Base-by-base conservation (phyloP, 805 yeast species). In the Hanseniaspora lachancei region DNA sequence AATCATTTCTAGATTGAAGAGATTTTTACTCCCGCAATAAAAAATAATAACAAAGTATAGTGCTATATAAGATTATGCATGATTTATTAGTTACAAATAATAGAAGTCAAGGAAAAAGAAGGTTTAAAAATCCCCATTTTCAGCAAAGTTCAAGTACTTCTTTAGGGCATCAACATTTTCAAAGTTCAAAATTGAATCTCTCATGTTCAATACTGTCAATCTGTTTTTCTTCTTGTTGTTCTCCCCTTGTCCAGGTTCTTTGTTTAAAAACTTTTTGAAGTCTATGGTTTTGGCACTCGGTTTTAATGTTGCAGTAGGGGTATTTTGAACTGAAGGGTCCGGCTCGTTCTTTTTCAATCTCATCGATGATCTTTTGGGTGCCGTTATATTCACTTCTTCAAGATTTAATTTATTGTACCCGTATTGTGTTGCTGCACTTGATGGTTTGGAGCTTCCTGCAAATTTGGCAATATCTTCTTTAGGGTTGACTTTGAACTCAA, bases 91-190 rank as follows among this genome's bases (percentile, higher is more conserved):
- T 27, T 27, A 6, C 29, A 4, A 27, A 5, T 27, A 9, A 6
- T 7, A 27, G 9, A 27, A 27, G 9, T 7, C 2, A 6, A 5
- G 29, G 9, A 6, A 27, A 27, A 27, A 5, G 9, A 27, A 27
- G 29, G 29, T 27, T n/a, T 27, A 27, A 27, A 27, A 35, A n/a
- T 36, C 44, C 13, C 47, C 36, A 24, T 39, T 40, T 29, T 64
- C 67, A 8, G 66, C 66, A 57, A 58, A 66, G 35, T 59, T 60
- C 43, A 66, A 55, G 51, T 64, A 66, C 40, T 60, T 60, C 32
- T 60, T 62, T 21, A 65, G 59, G 21, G 64, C 62, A 35, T 65
- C 66, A 2, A 60, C 44, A 8, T 65, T 57, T 15, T 60, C 62
- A 47, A 39, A 46, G 36, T 46, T 58, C 43, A 53, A 44, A 16